phyloP scores from a whole-genome alignment of 169 alveolate species.

The Sarcocystis neurona region DNA sequence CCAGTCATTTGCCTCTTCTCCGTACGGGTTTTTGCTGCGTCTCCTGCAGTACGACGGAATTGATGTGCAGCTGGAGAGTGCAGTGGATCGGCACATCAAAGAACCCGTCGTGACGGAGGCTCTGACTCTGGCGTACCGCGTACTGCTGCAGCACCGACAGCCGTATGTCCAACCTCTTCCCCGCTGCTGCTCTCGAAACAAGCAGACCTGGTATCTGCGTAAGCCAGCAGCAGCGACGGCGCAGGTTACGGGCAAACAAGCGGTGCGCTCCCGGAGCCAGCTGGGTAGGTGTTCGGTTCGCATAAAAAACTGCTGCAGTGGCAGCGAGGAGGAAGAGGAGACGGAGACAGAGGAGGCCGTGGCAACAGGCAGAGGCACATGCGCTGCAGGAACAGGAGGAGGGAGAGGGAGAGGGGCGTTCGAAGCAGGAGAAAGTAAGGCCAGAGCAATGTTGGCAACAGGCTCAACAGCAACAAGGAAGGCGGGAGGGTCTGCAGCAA shows the following conservation, averaged over 20 bases:
- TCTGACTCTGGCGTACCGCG: slow-evolving; percentile 74
- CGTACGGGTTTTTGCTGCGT: neutral
- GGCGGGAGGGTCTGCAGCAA: no score
- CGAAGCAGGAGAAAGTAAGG: neutral
- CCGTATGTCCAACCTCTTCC: neutral
- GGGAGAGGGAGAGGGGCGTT: neutral
- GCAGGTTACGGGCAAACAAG: slow-evolving; percentile 34
- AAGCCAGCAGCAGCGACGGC: neutral
- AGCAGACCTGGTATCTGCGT: slow-evolving; percentile 33
- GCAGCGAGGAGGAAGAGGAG: neutral
- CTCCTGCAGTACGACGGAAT: slow-evolving; percentile 70
- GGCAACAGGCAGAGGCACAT: neutral
- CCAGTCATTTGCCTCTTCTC: neutral
- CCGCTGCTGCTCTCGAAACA: slow-evolving; percentile 48
- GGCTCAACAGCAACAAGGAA: neutral
- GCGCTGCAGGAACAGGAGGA: neutral
- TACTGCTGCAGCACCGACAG: slow-evolving; percentile 39
- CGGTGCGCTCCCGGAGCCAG: slow-evolving; percentile 5
- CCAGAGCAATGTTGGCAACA: neutral
- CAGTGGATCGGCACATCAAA: slow-evolving; percentile 85
- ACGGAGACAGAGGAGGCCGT: neutral
- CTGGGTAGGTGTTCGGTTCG: no score
- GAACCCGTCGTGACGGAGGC: slow-evolving; percentile 83
- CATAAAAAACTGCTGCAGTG: no score
- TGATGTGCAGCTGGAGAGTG: slow-evolving; percentile 81